Conservation (phyloP, 1,284 basidiomycete species). For the Trametes versicolor region DNA sequence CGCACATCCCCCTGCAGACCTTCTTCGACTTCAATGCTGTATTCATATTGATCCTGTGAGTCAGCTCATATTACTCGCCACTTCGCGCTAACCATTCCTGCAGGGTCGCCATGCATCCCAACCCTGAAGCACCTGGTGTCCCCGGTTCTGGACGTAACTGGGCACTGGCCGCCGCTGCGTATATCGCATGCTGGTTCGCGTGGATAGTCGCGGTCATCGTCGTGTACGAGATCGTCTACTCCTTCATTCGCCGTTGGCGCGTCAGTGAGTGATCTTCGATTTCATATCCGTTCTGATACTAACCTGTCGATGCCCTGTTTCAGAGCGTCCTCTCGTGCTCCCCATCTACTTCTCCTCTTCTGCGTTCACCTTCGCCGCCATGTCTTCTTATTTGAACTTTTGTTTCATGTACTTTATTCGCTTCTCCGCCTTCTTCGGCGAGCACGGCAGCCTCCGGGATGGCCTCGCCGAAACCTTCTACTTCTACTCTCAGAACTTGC, state of each 20-base stretch:
- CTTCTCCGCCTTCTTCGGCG: conserved; percentile 66
- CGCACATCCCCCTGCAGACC: conserved; percentile 76
- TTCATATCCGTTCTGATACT: conserved; percentile 13
- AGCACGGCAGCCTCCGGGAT: conserved; percentile 64
- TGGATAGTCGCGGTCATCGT: conserved; percentile 83
- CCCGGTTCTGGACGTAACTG: conserved; percentile 78
- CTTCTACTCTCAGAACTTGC: conserved; percentile 82
- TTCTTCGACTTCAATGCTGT: conserved; percentile 86
- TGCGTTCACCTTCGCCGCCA: conserved; percentile 74
- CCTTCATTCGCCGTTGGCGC: conserved; percentile 84
- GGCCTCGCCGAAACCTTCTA: conserved; percentile 83
- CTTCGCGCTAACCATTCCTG: conserved; percentile 28
- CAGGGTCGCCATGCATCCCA: conserved; percentile 76
- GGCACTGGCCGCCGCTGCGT: conserved; percentile 81
- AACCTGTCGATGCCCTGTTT: conserved; percentile 17
- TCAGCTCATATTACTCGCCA: conserved; percentile 36
- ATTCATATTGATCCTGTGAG: conserved; percentile 81
- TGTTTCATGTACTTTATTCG: conserved; percentile 85
- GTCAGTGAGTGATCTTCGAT: conserved; percentile 68
- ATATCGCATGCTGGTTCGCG: conserved; percentile 78
- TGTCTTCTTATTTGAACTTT: conserved; percentile 84
- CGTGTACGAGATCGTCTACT: conserved; percentile 83
- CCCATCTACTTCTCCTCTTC: conserved; percentile 85
- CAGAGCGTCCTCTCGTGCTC: conserved; percentile 82
- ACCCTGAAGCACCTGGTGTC: conserved; percentile 70